Base-by-base conservation (phyloP, 495 filamentous ascomycete genomes). In the Pseudevernia furfuracea region DNA sequence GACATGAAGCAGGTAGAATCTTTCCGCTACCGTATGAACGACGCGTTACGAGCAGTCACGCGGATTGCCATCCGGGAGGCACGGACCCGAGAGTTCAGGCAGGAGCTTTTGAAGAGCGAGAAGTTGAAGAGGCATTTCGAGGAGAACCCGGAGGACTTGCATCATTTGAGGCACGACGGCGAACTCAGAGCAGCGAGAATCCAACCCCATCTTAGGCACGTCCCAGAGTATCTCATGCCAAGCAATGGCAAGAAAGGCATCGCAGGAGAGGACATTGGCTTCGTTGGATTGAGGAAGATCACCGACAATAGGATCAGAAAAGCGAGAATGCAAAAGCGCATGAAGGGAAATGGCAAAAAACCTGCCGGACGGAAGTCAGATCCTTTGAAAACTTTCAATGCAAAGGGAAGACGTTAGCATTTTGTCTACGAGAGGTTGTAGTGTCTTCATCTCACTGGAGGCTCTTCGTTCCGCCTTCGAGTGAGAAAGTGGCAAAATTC, bases 61-160 rank as follows among this genome's bases (percentile, higher is more conserved):
- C 81, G 84, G 37, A 81, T 92, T 44, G 89, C 93, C 0, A 82
- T 97, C 58, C 86, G 94, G 49, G 94, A 97, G 78, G 95, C 94
- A 6, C 84, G 94, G 46, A 87, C 88, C 3, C 84, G 87, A 46
- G 94, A 99, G 73, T 81, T 99, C 60, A 82, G 89, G 25, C 86
- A 92, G 72, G 95, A 97, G 72, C 79, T 99, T 37, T 78, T 97
- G 64, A 91, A 92, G 74, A 91, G 87, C 69, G 92, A 97, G 73
- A 96, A 95, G 71, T 76, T 98, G 62, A 92, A 92, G 75, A 82
- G 94, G 63, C 91, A 96, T 77, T 97, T 97, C 71, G 94, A 97
- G 71, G 94, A 99, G 75, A 97, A 97, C 73, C 94, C 94, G 0
- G 85, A 85, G 11, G 92, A 97, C 71, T 76, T 97, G 49, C 81